Conservation (phyloP, 129 eudicot genomes). For the Saposhnikovia divaricata region DNA sequence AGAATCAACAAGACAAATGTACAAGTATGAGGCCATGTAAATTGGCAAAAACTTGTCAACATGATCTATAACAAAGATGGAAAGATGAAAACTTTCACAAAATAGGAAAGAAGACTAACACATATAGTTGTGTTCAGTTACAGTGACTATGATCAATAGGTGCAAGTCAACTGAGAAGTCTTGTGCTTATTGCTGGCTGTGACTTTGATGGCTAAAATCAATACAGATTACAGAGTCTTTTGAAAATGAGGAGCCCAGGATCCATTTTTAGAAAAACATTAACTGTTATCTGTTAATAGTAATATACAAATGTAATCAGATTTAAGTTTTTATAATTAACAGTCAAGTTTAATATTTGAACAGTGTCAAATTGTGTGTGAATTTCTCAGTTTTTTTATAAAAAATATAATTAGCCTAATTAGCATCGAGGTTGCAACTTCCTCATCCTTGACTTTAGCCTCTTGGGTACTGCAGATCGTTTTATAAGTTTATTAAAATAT, state of each 20-base stretch:
- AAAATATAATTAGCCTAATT: too few relatives aligned
- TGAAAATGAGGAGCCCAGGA: not conserved
- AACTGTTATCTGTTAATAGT: too few relatives aligned
- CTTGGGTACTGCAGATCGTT: not conserved
- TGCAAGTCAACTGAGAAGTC: not conserved
- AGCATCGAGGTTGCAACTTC: not conserved
- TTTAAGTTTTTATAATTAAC: too few relatives aligned
- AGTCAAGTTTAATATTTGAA: too few relatives aligned
- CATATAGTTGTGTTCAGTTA: not conserved
- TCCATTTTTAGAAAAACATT: too few relatives aligned
- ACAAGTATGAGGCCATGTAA: not conserved
- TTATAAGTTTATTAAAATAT: not conserved
- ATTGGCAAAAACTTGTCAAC: not conserved
- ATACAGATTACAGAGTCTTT: not conserved
- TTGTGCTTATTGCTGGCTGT: not conserved
- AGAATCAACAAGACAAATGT: not conserved
- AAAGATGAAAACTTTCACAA: not conserved
- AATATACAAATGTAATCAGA: too few relatives aligned
- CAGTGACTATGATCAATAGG: not conserved
- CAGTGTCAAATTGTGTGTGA: not conserved
- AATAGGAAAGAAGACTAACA: not conserved
- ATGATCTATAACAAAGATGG: not conserved
- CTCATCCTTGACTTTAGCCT: not conserved
- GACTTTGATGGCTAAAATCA: not conserved
- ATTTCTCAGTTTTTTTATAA: not conserved